Percentiles rank a stretch among this genome's conserved stretches.
These are phyloP conservation scores for Penicillium crustosum DNA, from an alignment of 2,329 filamentous ascomycete genomes.

Conservation along the genomic window DNA sequence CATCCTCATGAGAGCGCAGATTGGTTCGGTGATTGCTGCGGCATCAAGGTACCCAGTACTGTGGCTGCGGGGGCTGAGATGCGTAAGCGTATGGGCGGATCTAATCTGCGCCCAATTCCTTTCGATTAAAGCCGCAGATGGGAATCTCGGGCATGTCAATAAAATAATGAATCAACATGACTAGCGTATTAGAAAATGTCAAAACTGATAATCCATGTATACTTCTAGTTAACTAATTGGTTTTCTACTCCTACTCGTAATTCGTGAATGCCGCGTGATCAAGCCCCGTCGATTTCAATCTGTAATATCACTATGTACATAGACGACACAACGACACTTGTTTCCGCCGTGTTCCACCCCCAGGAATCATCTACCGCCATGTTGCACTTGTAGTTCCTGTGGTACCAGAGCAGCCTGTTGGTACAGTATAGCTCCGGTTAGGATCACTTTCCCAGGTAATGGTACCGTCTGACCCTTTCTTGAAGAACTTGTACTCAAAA, in stretches of 20 bases:
- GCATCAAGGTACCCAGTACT: slow-evolving; percentile 94
- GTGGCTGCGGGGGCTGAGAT: slow-evolving; percentile 87
- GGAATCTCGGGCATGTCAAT: neutral
- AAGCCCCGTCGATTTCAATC: neutral
- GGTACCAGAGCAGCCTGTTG: neutral
- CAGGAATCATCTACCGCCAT: neutral
- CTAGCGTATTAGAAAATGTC: neutral
- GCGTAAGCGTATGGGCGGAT: slow-evolving; percentile 68
- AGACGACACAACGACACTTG: neutral
- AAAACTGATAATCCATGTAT: neutral
- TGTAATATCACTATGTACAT: neutral
- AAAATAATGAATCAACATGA: slow-evolving; percentile 7
- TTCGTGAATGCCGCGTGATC: neutral
- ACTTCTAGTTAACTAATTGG: neutral
- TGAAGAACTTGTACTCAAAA: neutral
- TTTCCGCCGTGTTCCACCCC: neutral
- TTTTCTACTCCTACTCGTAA: no score
- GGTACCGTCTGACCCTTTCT: neutral
- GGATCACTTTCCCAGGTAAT: neutral
- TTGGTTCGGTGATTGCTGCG: slow-evolving; percentile 93
- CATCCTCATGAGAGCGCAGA: slow-evolving; percentile 61
- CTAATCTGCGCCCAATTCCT: slow-evolving; percentile 61
- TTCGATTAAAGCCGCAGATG: slow-evolving; percentile 42
- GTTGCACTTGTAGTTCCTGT: neutral
- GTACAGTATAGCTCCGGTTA: neutral